Conservation (phyloP, 179 eudicot genomes). For the Gypsophila paniculata region DNA sequence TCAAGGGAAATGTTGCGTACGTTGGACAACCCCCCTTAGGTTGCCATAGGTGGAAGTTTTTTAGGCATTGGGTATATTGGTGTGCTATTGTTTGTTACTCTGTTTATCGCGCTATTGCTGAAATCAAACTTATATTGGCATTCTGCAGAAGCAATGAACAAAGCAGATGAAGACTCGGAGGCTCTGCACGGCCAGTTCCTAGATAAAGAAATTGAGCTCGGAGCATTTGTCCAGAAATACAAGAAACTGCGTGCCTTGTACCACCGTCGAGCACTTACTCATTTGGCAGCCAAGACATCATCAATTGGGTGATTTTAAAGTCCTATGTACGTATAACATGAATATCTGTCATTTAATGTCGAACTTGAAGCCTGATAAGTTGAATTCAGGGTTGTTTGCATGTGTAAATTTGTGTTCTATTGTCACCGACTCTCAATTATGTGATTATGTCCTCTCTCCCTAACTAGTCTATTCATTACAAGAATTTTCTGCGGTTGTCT, state of each 20-base stretch:
- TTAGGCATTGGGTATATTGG: too few relatives aligned
- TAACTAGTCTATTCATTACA: neutral
- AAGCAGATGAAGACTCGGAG: constrained; percentile 79
- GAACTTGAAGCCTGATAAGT: constrained; percentile 4
- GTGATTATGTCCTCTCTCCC: neutral
- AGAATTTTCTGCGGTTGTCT: neutral
- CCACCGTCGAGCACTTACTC: constrained; percentile 72
- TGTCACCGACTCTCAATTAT: neutral
- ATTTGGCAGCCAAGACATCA: constrained; percentile 77
- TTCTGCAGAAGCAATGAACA: constrained; percentile 47
- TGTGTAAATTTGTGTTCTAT: constrained; percentile 13
- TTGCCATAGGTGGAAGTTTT: neutral
- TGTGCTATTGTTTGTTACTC: neutral
- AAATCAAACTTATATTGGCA: constrained; percentile 8
- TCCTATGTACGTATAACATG: neutral
- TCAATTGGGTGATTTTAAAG: constrained; percentile 33
- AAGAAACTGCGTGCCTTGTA: constrained; percentile 65
- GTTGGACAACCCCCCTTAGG: neutral
- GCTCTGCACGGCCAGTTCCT: constrained; percentile 68
- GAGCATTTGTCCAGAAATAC: constrained; percentile 69
- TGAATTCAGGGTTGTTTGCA: neutral
- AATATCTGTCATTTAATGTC: neutral
- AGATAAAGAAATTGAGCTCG: constrained; percentile 62
- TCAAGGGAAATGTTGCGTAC: neutral
- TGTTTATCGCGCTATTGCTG: neutral